phyloP scores from a whole-genome alignment of 257 asterid species.

The Asclepias syriaca region DNA sequence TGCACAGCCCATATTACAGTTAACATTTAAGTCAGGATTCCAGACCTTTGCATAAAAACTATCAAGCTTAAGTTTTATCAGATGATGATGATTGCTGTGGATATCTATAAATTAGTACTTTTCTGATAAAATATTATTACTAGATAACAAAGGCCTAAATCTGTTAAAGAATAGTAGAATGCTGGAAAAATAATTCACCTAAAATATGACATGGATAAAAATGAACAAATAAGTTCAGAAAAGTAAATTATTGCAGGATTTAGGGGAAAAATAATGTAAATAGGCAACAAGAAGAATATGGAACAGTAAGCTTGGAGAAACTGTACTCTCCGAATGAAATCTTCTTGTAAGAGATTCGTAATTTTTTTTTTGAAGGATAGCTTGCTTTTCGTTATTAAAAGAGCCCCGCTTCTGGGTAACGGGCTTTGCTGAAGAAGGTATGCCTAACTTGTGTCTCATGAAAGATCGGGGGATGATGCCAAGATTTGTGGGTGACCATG shows the following conservation, averaged over 20 bases:
- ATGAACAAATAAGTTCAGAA: too few species aligned
- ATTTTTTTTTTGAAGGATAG: too few species aligned
- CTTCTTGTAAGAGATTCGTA: too few species aligned
- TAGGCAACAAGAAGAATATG: background rate
- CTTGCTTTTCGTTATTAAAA: too few species aligned
- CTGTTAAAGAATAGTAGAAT: too few species aligned
- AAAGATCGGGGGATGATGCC: too few species aligned
- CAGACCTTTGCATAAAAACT: background rate
- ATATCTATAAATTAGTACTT: background rate
- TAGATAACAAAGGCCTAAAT: background rate
- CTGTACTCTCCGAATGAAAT: too few species aligned
- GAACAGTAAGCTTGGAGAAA: background rate
- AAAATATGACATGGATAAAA: too few species aligned
- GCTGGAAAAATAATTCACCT: background rate
- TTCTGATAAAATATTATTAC: background rate
- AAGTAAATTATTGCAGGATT: background rate
- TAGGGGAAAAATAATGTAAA: background rate
- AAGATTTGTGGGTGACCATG: too few species aligned
- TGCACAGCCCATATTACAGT: conserved; percentile 12
- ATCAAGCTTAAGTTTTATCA: background rate
- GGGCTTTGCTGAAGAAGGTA: too few species aligned
- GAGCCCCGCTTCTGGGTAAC: too few species aligned
- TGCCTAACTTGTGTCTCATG: too few species aligned
- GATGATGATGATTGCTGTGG: background rate
- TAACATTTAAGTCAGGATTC: background rate